Base-by-base conservation (phyloP, 352 stramenopile genomes). In the Phytophthora cactorum region DNA sequence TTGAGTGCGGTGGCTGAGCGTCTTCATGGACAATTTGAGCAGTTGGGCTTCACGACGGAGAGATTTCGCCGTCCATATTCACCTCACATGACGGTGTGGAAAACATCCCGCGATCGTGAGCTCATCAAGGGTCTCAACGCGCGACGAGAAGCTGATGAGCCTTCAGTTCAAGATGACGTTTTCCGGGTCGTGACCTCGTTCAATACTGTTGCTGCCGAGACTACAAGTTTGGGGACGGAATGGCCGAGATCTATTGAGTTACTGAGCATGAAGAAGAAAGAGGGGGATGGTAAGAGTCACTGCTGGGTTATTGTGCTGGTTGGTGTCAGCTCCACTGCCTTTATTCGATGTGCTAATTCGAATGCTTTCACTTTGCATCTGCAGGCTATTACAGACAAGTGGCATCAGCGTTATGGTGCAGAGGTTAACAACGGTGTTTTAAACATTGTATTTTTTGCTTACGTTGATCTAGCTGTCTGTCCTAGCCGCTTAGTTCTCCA, bases 21-120 rank as follows among this genome's bases (percentile, higher is more conserved):
- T 27, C 45, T 87, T 5, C 67, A 82, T 41, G 14, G 32, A 3
- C 57, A 61, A 3, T 82, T 75, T 52, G 14, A 57, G 2, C 39
- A n/a, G 2, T 43, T 66, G 31, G 74, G 69, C 1, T 59, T 82
- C 50, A 74, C 72, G 7, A 76, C 69, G 6, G 74, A 80, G 49
- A 45, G 11, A 2, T 78, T 82, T 32, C 56, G 65, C 12, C 66
- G 49, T 28, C 74, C 77, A 17, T 85, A 75, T 59, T 64, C 54
- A 5, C 74, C 79, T n/a, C 79, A 88, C 52, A 10, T 83, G 56
- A 84, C 79, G 7, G 70, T 88, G 17, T 88, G 79, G 77, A 86
- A 88, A 54, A 61, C 65, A 7, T 72, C 66, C 4, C 74, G 60
- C 11, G 55, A 78, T 32, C 66, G 59, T 6, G n/a, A 72, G 6